Evolutionary conservation across 768 basidiomycete genomes (phyloP).

Genomic region (Boletus speciosus): DNA sequence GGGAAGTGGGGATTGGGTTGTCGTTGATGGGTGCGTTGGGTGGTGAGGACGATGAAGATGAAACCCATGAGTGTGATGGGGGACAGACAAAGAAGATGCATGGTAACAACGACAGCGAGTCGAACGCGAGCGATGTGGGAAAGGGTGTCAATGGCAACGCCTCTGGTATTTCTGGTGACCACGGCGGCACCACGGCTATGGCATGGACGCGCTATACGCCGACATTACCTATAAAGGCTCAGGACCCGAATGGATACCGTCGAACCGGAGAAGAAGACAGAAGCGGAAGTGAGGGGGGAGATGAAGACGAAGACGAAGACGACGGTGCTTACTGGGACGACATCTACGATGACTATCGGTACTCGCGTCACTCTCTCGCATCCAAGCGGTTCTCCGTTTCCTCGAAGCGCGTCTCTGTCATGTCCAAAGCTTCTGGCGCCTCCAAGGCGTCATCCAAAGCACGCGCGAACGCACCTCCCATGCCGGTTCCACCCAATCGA

Average conservation of each 20-base stretch:
- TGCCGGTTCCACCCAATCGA: constrained; percentile 25
- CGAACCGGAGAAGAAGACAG: constrained; percentile 7
- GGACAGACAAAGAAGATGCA: constrained; percentile 5
- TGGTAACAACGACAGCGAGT: neutral
- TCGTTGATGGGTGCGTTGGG: constrained; percentile 55
- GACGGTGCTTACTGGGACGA: constrained; percentile 60
- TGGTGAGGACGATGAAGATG: constrained; percentile 29
- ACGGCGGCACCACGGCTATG: constrained; percentile 13
- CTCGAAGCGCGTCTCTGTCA: constrained; percentile 9
- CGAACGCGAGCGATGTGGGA: constrained; percentile 2
- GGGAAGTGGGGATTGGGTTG: constrained; percentile 65
- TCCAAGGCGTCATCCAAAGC: constrained; percentile 28
- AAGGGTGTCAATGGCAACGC: constrained; percentile 2
- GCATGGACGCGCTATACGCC: constrained; percentile 32
- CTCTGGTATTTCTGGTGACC: neutral
- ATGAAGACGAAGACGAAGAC: constrained; percentile 26
- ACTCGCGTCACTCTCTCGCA: constrained; percentile 58
- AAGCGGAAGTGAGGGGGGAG: constrained; percentile 18
- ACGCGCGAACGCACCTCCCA: constrained; percentile 23
- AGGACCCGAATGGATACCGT: neutral
- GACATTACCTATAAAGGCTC: constrained; percentile 13
- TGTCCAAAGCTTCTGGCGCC: constrained; percentile 20
- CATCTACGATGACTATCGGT: constrained; percentile 80
- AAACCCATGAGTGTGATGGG: constrained; percentile 2
- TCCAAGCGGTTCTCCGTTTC: constrained; percentile 23